Evolutionary conservation across 2,329 filamentous ascomycete species (phyloP).

Genomic region (Xylariaceae sp.): DNA sequence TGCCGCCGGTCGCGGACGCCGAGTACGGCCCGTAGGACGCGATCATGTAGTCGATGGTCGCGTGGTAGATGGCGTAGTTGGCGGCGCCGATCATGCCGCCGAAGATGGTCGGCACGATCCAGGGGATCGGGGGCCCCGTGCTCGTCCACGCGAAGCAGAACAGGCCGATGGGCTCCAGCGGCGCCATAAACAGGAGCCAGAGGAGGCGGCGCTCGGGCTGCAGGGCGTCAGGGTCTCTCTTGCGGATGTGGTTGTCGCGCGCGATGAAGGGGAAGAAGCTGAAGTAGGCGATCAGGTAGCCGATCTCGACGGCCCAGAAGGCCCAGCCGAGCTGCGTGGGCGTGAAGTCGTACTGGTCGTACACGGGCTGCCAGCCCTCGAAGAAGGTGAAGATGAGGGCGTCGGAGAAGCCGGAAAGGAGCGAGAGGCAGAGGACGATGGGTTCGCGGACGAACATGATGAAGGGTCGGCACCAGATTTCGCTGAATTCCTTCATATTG

Average conservation of each 20-base stretch:
- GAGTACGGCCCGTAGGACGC: constrained; percentile 60
- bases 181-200: constrained; percentile 38
- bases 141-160: constrained; percentile 58
- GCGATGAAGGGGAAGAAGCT: constrained; percentile 50
- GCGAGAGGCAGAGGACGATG: constrained; percentile 53
- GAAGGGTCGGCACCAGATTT: constrained; percentile 55
- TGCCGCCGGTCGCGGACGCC: constrained; percentile 59
- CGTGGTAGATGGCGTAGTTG: constrained; percentile 58
- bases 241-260: constrained; percentile 21
- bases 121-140: constrained; percentile 49
- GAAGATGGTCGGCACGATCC: constrained; percentile 59
- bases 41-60: constrained; percentile 63
- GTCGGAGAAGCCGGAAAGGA: constrained; percentile 55
- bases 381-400: constrained; percentile 61
- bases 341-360: constrained; percentile 30
- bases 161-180: constrained; percentile 54
- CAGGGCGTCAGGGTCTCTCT: constrained; percentile 36
- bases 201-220: constrained; percentile 49
- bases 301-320: constrained; percentile 21
- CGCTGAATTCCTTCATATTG: constrained; percentile 33
- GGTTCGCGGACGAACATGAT: constrained; percentile 56
- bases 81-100: constrained; percentile 54
- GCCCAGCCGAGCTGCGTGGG: constrained; percentile 23
- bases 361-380: constrained; percentile 48
- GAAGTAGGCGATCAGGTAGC: constrained; percentile 53